Conservation (phyloP, 1,139 yeast species). For the Yamadazyma oceani region DNA sequence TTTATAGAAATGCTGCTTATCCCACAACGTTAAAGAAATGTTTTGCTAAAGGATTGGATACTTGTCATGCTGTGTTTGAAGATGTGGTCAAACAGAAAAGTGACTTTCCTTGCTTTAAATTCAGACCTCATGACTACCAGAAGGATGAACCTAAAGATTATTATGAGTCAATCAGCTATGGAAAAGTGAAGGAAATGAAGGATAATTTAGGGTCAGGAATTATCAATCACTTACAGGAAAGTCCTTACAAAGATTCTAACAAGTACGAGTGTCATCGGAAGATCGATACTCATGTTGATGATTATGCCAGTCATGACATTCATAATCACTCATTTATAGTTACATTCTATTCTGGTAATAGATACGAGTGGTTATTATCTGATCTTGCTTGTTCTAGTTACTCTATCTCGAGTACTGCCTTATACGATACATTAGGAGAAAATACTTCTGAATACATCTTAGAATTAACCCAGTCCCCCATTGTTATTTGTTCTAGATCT, state of each 20-base stretch:
- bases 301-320: conserved; percentile 21
- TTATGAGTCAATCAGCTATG: conserved; percentile 22
- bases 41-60: conserved; percentile 26
- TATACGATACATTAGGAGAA: conserved; percentile 42
- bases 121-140: conserved; percentile 32
- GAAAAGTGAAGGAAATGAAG: conserved; percentile 22
- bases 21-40: conserved; percentile 24
- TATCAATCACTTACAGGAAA: conserved; percentile 27
- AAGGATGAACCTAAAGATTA: conserved; percentile 20
- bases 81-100: conserved; percentile 20
- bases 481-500: conserved; percentile 32
- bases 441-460: conserved; percentile 36
- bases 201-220: conserved; percentile 34
- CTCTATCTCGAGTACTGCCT: conserved; percentile 38
- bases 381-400: conserved; percentile 39
- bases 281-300: conserved; percentile 26
- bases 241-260: conserved; percentile 25
- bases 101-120: conserved; percentile 30
- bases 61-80: conserved; percentile 28
- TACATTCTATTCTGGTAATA: conserved; percentile 35
- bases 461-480: conserved; percentile 35
- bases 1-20: conserved; percentile 32
- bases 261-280: conserved; percentile 25
- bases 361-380: conserved; percentile 40
- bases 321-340: conserved; percentile 33